Conservation (phyloP, 352 stramenopile genomes). For the Pythium inflatum region DNA sequence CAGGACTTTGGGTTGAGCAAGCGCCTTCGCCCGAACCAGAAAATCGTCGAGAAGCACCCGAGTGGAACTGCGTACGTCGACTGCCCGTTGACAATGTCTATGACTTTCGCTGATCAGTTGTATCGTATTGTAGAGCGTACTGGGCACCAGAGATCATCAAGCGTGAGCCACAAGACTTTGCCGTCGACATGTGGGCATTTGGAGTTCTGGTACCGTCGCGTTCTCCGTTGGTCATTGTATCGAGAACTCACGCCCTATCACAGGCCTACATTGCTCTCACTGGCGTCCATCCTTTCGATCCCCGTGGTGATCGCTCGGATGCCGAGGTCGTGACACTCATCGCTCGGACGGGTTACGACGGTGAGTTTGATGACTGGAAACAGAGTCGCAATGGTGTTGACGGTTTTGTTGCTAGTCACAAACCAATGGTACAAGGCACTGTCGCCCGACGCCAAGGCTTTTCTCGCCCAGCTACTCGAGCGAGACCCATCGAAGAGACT, state of each 20-base stretch:
- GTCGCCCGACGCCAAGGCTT: conserved; percentile 62
- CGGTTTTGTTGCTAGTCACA: too few species aligned
- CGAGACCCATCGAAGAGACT: conserved; percentile 52
- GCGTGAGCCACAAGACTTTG: conserved; percentile 65
- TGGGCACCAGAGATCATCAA: conserved; percentile 83
- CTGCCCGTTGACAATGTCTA: neutral
- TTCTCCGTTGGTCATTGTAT: neutral
- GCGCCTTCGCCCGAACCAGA: conserved; percentile 42
- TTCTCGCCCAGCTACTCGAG: conserved; percentile 57
- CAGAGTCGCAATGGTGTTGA: too few species aligned
- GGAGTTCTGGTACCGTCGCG: conserved; percentile 59
- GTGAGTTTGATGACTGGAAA: too few species aligned
- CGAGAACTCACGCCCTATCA: too few species aligned
- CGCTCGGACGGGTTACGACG: conserved; percentile 60
- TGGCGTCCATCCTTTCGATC: conserved; percentile 77
- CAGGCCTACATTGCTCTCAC: conserved; percentile 79
- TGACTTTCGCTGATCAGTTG: neutral
- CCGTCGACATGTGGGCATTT: conserved; percentile 83
- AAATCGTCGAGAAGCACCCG: conserved; percentile 56
- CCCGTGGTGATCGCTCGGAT: conserved; percentile 68
- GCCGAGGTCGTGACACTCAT: conserved; percentile 71
- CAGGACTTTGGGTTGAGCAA: conserved; percentile 74
- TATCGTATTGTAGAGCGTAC: conserved; percentile 51
- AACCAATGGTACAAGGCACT: conserved; percentile 75
- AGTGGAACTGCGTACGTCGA: conserved; percentile 67